Conservation (phyloP, 2,329 filamentous ascomycete species). For the Aspergillus jensenii region DNA sequence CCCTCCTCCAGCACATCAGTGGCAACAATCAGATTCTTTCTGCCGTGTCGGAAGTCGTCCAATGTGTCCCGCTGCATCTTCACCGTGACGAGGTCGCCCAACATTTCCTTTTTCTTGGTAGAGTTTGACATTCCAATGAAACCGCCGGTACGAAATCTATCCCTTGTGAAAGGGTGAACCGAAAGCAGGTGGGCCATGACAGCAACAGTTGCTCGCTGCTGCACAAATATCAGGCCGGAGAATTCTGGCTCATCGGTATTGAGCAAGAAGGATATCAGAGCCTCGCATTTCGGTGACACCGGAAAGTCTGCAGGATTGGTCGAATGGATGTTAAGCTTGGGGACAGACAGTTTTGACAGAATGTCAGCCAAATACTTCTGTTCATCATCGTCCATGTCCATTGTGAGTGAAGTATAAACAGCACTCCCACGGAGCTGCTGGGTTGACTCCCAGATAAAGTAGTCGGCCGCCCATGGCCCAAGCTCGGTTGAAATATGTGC, state of each 20-base stretch:
- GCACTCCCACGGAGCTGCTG: slow-evolving; percentile 29
- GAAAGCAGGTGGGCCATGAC: slow-evolving; percentile 61
- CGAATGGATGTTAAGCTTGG: slow-evolving; percentile 17
- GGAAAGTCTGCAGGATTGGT: slow-evolving; percentile 7
- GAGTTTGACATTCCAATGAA: slow-evolving; percentile 51
- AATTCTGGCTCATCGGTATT: slow-evolving; percentile 48
- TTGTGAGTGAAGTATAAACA: slow-evolving; percentile 31
- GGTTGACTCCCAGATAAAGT: slow-evolving; percentile 59
- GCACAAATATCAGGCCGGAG: slow-evolving; percentile 65
- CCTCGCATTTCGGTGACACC: slow-evolving; percentile 59
- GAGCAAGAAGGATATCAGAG: slow-evolving; percentile 56
- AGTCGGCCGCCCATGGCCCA: slow-evolving; percentile 68
- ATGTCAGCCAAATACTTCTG: slow-evolving; percentile 52
- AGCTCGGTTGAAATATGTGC: slow-evolving; percentile 56
- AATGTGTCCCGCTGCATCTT: slow-evolving; percentile 53
- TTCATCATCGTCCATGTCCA: slow-evolving; percentile 54
- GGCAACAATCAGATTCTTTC: slow-evolving; percentile 57
- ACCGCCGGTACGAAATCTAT: slow-evolving; percentile 44
- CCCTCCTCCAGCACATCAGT: slow-evolving; percentile 63
- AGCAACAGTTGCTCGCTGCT: slow-evolving; percentile 60
- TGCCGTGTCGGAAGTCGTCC: slow-evolving; percentile 53
- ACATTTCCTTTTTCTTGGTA: slow-evolving; percentile 43
- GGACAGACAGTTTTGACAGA: slow-evolving; percentile 23
- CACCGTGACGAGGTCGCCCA: slow-evolving; percentile 51
- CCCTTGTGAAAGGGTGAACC: slow-evolving; percentile 48